Evolutionary conservation across 768 basidiomycete genomes (phyloP), one percentile per base, ranked within the genome.

Genomic region (Trametes sanguinea): DNA sequence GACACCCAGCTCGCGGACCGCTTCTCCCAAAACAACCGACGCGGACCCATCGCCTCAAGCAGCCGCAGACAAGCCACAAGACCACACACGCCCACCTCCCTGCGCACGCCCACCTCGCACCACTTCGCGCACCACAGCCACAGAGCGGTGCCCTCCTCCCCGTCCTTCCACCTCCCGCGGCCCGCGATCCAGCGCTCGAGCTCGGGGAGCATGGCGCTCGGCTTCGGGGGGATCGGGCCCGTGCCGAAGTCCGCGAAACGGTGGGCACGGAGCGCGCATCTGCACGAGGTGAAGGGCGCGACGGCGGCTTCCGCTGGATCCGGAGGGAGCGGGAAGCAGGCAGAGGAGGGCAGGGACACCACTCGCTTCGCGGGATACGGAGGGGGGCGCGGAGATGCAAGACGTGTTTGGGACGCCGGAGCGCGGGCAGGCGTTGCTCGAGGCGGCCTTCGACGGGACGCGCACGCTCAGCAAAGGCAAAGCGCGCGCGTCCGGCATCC

Each of bases 241-340:
- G 75, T 74, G 5, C 80, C 80, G 53, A 81, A 81, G 56, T 78
- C 78, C 0, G 80, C 82, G 16, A 83, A 80, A 63, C 79, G 79
- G 40, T 86, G 85, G 81, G 88, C 87, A 22, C 76, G 85, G 40
- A 86, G 78, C 0, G 85, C 89, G 3, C 89, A 90, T 76, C 65
- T 90, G 48, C 89, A 90, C 64, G 85, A 88, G 68, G 83, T 89
- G n/a, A 69, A 69, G 64, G 58, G 53, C 51, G 47, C 45, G 51
- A 54, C 40, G 4, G 44, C 54, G 42, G 48, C 51, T 29, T 48
- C 46, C 46, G 27, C 57, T 53, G 29, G 32, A 30, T 39, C 33
- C 11, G 6, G 29, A 40, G 44, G 52, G 22, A 42, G 50, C 14
- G 10, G 45, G 45, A 47, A 13, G 22, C 47, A 46, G 1, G 53